Evolutionary conservation across 148 eudicot species (phyloP), one percentile per base, ranked within the genome.

Genomic region (Tetragonia tetragonoides): DNA sequence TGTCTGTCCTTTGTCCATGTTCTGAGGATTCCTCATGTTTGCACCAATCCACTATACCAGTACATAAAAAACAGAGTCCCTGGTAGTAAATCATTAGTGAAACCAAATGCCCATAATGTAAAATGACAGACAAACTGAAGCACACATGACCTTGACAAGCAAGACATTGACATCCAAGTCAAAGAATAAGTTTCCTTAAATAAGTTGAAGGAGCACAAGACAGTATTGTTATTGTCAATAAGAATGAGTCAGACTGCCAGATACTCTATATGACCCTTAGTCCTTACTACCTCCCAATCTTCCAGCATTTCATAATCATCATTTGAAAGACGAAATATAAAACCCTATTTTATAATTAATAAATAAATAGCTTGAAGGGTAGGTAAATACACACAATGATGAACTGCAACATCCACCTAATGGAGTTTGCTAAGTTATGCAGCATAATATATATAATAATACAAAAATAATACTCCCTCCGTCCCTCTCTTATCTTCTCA

Each of bases 11-110:
- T 76, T 72, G 76, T 83, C 89, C 75, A 60, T 70, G 80, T 77
- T 83, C 37, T 85, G 83, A 57, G 85, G 75, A 82, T 81, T 83
- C 81, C 79, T 88, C 80, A 81, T 66, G 85, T 77, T 83, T 86
- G 97, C 93, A 73, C 85, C 85, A 83, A 87, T 89, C 91, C 93
- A 89, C 99, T 90, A 87, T 80, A 91, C 89, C 82, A 91, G 87
- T 87, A 88, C 86, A 90, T 75, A 86, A 81, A 89, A 92, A 90
- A 88, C 80, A 88, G 82, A 87, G 86, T 80, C 94, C 95, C 91
- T 87, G 89, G 87, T 83, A 88, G 91, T 89, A 88, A 92, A 87
- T 92, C 85, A 91, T 88, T 84, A 91, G 90, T 86, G 94, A 90
- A 88, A 88, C 86, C 87, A 92, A 85, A 86, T 78, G 84, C 73